Evolutionary conservation across 164 flowering plant genomes (phyloP), one percentile per base, ranked within the genome.

Genomic region (Amborella trichopoda): DNA sequence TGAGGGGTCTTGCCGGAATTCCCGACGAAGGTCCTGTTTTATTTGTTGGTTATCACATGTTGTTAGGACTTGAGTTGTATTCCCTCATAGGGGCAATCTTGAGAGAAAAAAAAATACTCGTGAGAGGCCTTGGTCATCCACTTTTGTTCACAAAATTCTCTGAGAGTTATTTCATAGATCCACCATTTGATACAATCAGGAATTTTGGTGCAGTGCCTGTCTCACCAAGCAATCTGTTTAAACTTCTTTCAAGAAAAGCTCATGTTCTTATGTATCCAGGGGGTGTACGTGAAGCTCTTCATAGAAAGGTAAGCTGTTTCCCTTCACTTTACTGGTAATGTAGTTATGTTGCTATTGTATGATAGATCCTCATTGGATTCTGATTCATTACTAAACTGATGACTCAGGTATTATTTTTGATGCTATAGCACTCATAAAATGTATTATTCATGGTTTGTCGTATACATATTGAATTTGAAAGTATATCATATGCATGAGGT

Each of bases 281-380:
- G 22, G 99, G 99, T 52, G 84, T 78, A 49, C 90, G 99, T 17
- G 99, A 91, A 69, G 99, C 99, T 51, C 74, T 91, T 28, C 99
- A 91, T 64, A 52, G 50, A 22, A 87, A 82, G 93, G 99, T 91
- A 19, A 48, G 62, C 54, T 26, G 23, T 41, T 11, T 25, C 42
- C 25, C 40, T 28, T 51, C n/a, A n/a, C n/a, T n/a, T n/a, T n/a
- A n/a, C n/a, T n/a, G n/a, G n/a, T n/a, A n/a, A n/a, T n/a, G n/a
- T n/a, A n/a, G n/a, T n/a, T n/a, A n/a, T n/a, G n/a, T n/a, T n/a
- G n/a, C n/a, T n/a, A n/a, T n/a, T n/a, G n/a, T n/a, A n/a, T n/a
- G n/a, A n/a, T n/a, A n/a, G n/a, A n/a, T n/a, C n/a, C n/a, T n/a
- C n/a, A n/a, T n/a, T n/a, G n/a, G n/a, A n/a, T n/a, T n/a, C n/a